Conservation (phyloP, 169 alveolate species). For the Plasmodium blacklocki region DNA sequence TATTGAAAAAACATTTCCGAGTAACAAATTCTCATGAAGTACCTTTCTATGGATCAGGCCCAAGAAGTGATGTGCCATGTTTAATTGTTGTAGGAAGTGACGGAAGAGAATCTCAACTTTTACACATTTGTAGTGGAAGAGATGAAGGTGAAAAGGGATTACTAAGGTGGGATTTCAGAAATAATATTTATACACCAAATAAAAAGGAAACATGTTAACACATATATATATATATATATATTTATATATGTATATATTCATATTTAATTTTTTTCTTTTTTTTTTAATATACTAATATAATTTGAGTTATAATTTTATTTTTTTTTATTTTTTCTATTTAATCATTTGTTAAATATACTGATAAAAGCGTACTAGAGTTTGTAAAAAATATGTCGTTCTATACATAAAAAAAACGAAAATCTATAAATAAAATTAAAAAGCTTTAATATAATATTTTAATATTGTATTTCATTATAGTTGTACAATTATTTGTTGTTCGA, state of each 20-base stretch:
- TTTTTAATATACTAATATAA: not conserved
- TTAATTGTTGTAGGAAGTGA: slow-evolving; percentile 83
- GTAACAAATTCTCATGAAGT: slow-evolving; percentile 72
- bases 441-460: too few species aligned
- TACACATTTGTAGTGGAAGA: slow-evolving; percentile 82
- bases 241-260: too few species aligned
- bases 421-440: too few species aligned
- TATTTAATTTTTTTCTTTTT: not conserved
- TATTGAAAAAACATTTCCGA: slow-evolving; percentile 79
- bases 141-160: slow-evolving; percentile 84
- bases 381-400: too few species aligned
- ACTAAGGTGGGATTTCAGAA: slow-evolving; percentile 77
- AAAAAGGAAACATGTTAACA: slow-evolving; percentile 12
- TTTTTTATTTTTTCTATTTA: not conserved
- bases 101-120: slow-evolving; percentile 82
- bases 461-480: too few species aligned
- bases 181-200: slow-evolving; percentile 53
- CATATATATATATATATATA: too few species aligned
- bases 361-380: not conserved
- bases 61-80: slow-evolving; percentile 80
- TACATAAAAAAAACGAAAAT: too few species aligned
- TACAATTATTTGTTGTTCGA: too few species aligned
- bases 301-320: not conserved
- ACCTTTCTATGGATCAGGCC: slow-evolving; percentile 78
- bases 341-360: slow-evolving; percentile 15